Percentiles rank a stretch among this genome's conserved stretches.
Evolutionary conservation across 2,329 filamentous ascomycete genomes (phyloP).

Genomic region (Akanthomyces dipterigenus): DNA sequence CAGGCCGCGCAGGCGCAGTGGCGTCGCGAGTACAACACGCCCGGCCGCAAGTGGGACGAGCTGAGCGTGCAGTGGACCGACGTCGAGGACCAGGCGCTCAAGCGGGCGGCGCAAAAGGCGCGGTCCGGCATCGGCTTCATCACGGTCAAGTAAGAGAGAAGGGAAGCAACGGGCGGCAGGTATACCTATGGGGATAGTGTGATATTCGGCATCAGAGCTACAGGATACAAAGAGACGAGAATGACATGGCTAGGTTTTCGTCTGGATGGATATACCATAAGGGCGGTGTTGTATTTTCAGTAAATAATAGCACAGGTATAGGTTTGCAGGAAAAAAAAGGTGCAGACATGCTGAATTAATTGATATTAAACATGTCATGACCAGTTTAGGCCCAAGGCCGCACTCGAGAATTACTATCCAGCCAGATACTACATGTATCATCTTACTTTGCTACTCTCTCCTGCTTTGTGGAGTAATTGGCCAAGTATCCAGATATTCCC

Average conservation of each 20-base stretch:
- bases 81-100: conserved; percentile 55
- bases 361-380: not conserved
- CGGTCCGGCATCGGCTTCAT: conserved; percentile 59
- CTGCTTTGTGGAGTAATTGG: not conserved
- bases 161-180: too few relatives aligned
- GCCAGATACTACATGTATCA: conserved; percentile 1
- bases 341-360: not conserved
- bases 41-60: conserved; percentile 59
- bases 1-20: conserved; percentile 55
- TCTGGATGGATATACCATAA: not conserved
- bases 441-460: not conserved
- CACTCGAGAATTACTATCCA: not conserved
- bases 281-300: too few relatives aligned
- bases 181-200: too few relatives aligned
- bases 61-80: conserved; percentile 63
- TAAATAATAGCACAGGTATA: not conserved
- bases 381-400: not conserved
- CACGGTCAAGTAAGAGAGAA: conserved; percentile 47
- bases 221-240: too few relatives aligned
- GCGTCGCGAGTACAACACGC: conserved; percentile 57
- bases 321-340: not conserved
- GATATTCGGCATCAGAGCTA: too few relatives aligned
- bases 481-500: not conserved
- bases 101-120: conserved; percentile 48
- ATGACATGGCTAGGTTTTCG: not conserved